Evolutionary conservation across 306 rosid genomes (phyloP), one percentile per base, ranked within the genome.

Genomic region (Herpetospermum pedunculosum): DNA sequence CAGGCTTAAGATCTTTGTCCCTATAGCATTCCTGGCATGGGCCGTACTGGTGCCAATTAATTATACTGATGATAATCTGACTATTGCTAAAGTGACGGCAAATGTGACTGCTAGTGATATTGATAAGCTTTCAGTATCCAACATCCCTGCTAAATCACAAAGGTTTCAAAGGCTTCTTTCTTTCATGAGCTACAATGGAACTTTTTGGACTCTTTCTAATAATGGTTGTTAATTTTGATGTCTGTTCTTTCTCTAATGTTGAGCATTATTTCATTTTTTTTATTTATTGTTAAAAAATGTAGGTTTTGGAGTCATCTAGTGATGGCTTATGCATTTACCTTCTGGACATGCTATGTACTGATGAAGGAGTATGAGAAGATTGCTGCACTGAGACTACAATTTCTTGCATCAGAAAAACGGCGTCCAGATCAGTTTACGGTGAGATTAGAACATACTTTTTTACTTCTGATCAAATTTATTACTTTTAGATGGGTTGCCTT

Each of bases 1-100:
- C 87, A 94, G 98, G 65, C 92, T 94, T 80, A 94, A 94, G 88
- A 89, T 94, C 78, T 94, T 94, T 78, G 85, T 91, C 82, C 98
- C 98, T n/a, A 79, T 94, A 81, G 87, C 96, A 32, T 55, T 88
- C 57, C 86, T 91, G 54, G 91, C 96, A 5, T 94, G 92, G 92
- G 89, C 89, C 29, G 55, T 94, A 54, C 77, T 94, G 83, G 97
- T 91, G 68, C 98, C 98, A 8, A 88, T 94, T 70, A 94, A 94
- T 72, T 85, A 76, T 71, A 94, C 98, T 5, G 85, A 84, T 75
- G 25, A 52, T 7, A 77, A 79, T 64, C 59, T 88, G 71, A 78
- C 78, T 70, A 4, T 37, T 0, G 69, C 52, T 6, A 28, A 71
- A 74, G 0, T 54, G 19, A 60, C 72, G 35, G 49, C 18, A n/a